These are phyloP conservation scores for Russula emetica DNA, from an alignment of 768 basidiomycete species.

Conservation along the genomic window DNA sequence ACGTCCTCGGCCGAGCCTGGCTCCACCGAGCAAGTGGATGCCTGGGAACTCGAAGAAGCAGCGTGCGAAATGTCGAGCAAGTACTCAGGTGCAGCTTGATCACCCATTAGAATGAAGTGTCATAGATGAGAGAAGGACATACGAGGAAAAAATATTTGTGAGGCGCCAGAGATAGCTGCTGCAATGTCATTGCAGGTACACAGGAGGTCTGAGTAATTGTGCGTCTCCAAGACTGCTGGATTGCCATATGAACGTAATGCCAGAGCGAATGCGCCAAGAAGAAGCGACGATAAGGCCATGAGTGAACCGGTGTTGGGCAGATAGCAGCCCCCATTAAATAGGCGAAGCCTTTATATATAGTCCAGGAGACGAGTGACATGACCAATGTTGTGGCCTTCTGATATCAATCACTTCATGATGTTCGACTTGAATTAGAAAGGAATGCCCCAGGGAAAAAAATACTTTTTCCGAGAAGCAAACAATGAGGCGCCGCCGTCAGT, in stretches of 20 bases:
- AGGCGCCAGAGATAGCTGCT: neutral
- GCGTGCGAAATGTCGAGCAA: slow-evolving; percentile 5
- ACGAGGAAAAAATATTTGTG: slow-evolving; percentile 9
- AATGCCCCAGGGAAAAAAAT: no score
- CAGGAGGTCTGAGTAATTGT: neutral
- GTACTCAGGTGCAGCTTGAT: slow-evolving; percentile 20
- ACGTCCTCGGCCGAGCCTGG: slow-evolving; percentile 25
- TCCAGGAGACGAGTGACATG: no score
- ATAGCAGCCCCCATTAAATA: neutral
- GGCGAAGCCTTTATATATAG: neutral
- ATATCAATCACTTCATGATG: no score
- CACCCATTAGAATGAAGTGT: neutral
- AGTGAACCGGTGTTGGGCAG: neutral
- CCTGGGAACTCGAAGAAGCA: slow-evolving; percentile 13
- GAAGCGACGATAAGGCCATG: neutral
- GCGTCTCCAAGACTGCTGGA: neutral
- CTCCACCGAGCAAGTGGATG: slow-evolving; percentile 24
- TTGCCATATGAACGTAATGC: neutral
- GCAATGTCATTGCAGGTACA: slow-evolving; percentile 1
- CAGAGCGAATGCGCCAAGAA: neutral
- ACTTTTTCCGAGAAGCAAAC: no score
- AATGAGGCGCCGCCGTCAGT: no score
- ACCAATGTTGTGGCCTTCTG: no score
- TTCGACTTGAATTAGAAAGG: no score
- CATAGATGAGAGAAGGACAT: neutral